Evolutionary conservation across 768 basidiomycete genomes (phyloP).

Genomic region (Termitomyces sp.): DNA sequence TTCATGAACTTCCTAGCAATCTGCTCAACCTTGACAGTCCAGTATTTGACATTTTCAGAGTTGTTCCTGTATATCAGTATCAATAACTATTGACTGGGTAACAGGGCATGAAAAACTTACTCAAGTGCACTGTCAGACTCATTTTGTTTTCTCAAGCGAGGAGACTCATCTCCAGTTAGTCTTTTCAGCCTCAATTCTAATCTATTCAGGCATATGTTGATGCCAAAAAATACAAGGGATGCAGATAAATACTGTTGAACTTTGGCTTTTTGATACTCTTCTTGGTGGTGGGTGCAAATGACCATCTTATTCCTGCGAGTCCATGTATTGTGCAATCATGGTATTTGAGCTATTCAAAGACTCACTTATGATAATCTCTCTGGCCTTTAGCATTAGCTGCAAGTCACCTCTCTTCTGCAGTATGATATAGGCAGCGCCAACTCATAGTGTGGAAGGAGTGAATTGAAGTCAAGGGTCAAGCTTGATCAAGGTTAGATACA

Average conservation of each 20-base stretch:
- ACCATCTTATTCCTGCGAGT: not conserved
- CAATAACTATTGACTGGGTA: not conserved
- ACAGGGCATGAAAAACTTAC: not conserved
- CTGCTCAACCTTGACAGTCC: not conserved
- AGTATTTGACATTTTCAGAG: not conserved
- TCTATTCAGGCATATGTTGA: not conserved
- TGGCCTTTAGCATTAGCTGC: not conserved
- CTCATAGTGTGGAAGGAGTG: not conserved
- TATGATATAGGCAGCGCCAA: not conserved
- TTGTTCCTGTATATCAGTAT: not conserved
- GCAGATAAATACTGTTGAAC: not conserved
- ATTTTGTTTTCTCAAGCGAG: too few relatives aligned
- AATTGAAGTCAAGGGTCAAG: not conserved
- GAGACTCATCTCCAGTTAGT: not conserved
- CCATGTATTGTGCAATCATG: not conserved
- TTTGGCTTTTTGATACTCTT: not conserved
- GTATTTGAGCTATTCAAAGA: not conserved
- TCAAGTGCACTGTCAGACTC: not conserved
- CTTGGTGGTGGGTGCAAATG: not conserved
- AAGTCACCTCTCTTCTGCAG: not conserved
- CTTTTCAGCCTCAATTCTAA: not conserved
- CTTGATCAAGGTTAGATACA: not conserved
- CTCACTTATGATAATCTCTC: not conserved
- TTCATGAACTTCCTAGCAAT: not conserved
- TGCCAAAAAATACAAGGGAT: too few relatives aligned